Conservation (phyloP, 208 protist species). For the Angomonas deanei region DNA sequence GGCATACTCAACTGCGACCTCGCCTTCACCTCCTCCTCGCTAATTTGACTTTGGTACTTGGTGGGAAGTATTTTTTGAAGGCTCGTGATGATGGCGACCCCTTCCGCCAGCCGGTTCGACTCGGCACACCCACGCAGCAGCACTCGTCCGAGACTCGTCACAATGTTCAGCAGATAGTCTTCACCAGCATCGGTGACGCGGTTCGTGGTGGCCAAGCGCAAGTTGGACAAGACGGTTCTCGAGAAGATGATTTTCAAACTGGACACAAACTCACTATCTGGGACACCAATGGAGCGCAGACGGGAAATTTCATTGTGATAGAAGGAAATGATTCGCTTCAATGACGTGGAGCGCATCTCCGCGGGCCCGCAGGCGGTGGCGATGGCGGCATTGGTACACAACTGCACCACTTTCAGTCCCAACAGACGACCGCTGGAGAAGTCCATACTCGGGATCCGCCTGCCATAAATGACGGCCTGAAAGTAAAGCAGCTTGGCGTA, state of each 20-base stretch:
- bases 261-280: slow-evolving; percentile 27
- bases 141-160: slow-evolving; percentile 18
- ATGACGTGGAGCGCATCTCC: slow-evolving; percentile 10
- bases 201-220: background rate
- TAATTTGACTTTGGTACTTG: slow-evolving; percentile 45
- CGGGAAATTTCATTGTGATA: slow-evolving; percentile 27
- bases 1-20: slow-evolving; percentile 35
- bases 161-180: slow-evolving; percentile 14
- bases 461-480: slow-evolving; percentile 37
- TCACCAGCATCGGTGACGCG: slow-evolving; percentile 11
- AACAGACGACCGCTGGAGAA: slow-evolving; percentile 18
- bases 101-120: slow-evolving; percentile 17
- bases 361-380: slow-evolving; percentile 43
- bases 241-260: slow-evolving; percentile 78
- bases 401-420: slow-evolving; percentile 29
- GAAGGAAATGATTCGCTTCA: slow-evolving; percentile 23
- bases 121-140: slow-evolving; percentile 15
- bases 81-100: slow-evolving; percentile 20
- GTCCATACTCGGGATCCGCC: slow-evolving; percentile 25
- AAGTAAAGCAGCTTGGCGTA: slow-evolving; percentile 54
- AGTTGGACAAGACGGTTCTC: slow-evolving; percentile 21
- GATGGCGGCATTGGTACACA: slow-evolving; percentile 73
- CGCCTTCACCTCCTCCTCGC: slow-evolving; percentile 48
- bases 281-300: slow-evolving; percentile 14
- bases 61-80: slow-evolving; percentile 47